Percentiles rank a stretch among this genome's conserved stretches.
Evolutionary conservation across 2,329 filamentous ascomycete species (phyloP).

Genomic region (Colletotrichum chrysophilum): DNA sequence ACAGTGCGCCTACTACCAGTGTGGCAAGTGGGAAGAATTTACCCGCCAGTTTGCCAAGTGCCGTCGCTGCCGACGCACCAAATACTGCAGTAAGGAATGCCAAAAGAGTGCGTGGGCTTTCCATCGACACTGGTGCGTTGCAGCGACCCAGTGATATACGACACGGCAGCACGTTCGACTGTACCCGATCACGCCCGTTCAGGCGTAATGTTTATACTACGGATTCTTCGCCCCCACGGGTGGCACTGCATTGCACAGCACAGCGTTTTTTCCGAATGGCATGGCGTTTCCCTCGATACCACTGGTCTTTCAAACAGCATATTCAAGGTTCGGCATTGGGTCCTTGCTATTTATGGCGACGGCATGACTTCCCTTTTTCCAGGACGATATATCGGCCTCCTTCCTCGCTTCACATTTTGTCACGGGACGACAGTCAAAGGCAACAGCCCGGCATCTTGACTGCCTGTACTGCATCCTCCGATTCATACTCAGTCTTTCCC

Average conservation of each 20-base stretch:
- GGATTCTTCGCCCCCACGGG: constrained; percentile 24
- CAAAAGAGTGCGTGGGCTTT: constrained; percentile 99
- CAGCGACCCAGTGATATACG: constrained; percentile 60
- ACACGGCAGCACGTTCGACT: constrained; percentile 21
- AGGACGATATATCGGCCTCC: background rate
- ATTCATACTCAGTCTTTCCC: background rate
- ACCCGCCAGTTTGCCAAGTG: constrained; percentile 98
- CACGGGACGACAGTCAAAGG: background rate
- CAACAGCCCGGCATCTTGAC: background rate
- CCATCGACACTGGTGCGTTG: constrained; percentile 96
- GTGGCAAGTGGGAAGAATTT: constrained; percentile 97
- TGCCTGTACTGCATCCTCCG: background rate
- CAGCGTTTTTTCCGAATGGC: constrained; percentile 41
- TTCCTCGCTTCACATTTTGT: background rate
- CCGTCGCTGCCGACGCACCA: constrained; percentile 91
- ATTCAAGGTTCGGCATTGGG: constrained; percentile 18
- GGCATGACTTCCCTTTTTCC: constrained; percentile 1
- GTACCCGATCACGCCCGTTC: background rate
- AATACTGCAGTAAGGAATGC: constrained; percentile 99
- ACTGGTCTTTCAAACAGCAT: constrained; percentile 32
- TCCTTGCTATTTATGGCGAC: constrained; percentile 19
- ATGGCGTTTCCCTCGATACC: constrained; percentile 51
- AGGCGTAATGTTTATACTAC: constrained; percentile 20
- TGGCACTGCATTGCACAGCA: constrained; percentile 46
- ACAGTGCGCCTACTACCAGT: constrained; percentile 97